phyloP scores from a whole-genome alignment of 345 rosid species.

The Citrus inodora region DNA sequence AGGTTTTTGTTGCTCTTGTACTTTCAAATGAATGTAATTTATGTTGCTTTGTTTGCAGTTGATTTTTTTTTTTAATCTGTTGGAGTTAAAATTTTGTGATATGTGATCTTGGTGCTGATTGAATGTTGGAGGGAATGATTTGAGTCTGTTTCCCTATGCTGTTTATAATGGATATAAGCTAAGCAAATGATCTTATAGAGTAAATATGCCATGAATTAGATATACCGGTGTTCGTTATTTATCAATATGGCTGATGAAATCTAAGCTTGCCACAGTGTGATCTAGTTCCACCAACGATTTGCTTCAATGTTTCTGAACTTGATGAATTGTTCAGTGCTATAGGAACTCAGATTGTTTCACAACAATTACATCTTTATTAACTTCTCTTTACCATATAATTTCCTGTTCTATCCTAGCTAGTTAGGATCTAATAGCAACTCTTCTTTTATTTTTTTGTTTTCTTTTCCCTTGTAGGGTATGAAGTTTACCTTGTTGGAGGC shows the following conservation, averaged over 20 bases:
- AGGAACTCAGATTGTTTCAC: not conserved
- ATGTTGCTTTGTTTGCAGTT: not conserved
- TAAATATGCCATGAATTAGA: not conserved
- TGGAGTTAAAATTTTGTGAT: not conserved
- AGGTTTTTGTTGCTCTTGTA: conserved; percentile 28
- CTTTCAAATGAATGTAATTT: not conserved
- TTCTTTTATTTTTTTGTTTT: not conserved
- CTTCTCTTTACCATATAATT: not conserved
- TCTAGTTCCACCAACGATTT: not conserved
- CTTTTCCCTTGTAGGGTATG: conserved; percentile 45
- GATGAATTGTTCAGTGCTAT: not conserved
- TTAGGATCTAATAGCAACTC: not conserved
- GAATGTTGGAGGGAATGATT: not conserved
- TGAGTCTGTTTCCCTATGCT: not conserved
- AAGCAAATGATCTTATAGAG: not conserved
- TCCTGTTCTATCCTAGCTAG: not conserved
- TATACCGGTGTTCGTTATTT: not conserved
- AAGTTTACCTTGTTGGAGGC: conserved; percentile 95
- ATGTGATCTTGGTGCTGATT: not conserved
- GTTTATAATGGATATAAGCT: not conserved
- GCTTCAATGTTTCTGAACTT: not conserved
- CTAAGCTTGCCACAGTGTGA: not conserved
- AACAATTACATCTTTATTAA: not conserved
- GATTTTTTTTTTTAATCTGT: not conserved
- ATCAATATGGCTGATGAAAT: not conserved